Evolutionary conservation across 139 green algal species (phyloP).

Genomic region (Ettlia oleoabundans): DNA sequence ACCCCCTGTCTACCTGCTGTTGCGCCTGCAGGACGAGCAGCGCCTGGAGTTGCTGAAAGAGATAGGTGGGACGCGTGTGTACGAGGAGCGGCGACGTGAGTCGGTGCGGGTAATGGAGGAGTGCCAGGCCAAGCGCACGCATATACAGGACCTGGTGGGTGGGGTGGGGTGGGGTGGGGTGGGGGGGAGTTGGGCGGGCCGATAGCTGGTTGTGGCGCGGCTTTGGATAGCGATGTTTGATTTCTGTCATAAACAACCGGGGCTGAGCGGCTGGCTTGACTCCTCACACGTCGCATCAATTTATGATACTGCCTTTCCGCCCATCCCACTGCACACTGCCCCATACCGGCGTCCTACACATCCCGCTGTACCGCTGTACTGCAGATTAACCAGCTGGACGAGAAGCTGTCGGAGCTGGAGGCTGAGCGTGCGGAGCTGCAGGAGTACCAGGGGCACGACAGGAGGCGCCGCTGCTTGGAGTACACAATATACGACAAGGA

Average conservation of each 20-base stretch:
- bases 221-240: too few relatives aligned
- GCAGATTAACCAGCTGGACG: slow-evolving; percentile 71
- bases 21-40: slow-evolving; percentile 84
- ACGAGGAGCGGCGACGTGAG: slow-evolving; percentile 91
- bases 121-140: slow-evolving; percentile 68
- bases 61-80: slow-evolving; percentile 87
- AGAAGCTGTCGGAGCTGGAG: slow-evolving; percentile 79
- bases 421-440: slow-evolving; percentile 87
- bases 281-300: too few relatives aligned
- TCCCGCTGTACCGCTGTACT: background rate
- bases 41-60: slow-evolving; percentile 98
- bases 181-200: background rate
- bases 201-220: background rate
- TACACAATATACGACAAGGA: slow-evolving; percentile 94
- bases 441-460: slow-evolving; percentile 88
- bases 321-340: background rate
- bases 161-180: background rate
- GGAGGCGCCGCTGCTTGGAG: slow-evolving; percentile 82
- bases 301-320: background rate
- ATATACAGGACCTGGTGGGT: slow-evolving; percentile 79
- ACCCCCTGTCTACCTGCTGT: background rate
- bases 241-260: too few relatives aligned
- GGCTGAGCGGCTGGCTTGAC: too few relatives aligned
- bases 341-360: background rate
- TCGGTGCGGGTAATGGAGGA: slow-evolving; percentile 91